Conservation (phyloP, 1,284 basidiomycete species). For the Cutaneotrichosporon curvatum region DNA sequence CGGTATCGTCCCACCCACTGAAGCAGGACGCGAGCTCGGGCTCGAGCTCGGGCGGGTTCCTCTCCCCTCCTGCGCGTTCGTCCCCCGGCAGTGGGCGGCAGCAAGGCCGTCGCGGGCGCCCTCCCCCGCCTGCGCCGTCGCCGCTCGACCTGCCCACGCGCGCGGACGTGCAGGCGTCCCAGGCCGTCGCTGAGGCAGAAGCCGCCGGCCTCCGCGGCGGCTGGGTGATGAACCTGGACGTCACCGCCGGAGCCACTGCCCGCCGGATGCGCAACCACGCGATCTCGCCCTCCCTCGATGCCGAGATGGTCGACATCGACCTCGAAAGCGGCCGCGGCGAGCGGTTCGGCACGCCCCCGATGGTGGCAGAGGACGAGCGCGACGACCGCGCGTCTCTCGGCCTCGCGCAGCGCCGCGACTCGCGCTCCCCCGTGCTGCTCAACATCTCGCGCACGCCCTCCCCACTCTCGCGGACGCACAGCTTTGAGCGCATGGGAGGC, state of each 20-base stretch:
- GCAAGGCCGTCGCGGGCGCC: constrained; percentile 2
- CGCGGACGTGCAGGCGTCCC: constrained; percentile 45
- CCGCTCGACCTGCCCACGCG: constrained; percentile 45
- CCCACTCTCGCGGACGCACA: constrained; percentile 20
- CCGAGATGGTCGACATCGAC: constrained; percentile 47
- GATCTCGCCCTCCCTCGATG: constrained; percentile 19
- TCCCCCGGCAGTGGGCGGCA: constrained; percentile 16
- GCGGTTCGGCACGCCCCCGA: constrained; percentile 31
- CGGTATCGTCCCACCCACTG: constrained; percentile 24
- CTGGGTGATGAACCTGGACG: constrained; percentile 46
- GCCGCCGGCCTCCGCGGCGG: constrained; percentile 42
- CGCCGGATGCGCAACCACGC: constrained; percentile 12
- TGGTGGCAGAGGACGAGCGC: constrained; percentile 23
- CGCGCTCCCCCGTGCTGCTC: constrained; percentile 8
- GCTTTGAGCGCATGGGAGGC: not conserved
- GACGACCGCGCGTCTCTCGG: constrained; percentile 30
- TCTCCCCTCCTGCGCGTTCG: constrained; percentile 32
- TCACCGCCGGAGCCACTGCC: constrained; percentile 19
- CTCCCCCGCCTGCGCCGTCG: constrained; percentile 28
- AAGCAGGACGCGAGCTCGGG: constrained; percentile 5
- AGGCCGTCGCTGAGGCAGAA: constrained; percentile 45
- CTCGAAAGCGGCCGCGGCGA: constrained; percentile 43
- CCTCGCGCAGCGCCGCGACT: constrained; percentile 29
- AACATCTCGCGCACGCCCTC: constrained; percentile 23
- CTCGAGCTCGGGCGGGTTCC: constrained; percentile 24